Percentiles rank a stretch among this genome's conserved stretches.
Evolutionary conservation across 148 eudicot species (phyloP).

Genomic region (Simmondsia chinensis): DNA sequence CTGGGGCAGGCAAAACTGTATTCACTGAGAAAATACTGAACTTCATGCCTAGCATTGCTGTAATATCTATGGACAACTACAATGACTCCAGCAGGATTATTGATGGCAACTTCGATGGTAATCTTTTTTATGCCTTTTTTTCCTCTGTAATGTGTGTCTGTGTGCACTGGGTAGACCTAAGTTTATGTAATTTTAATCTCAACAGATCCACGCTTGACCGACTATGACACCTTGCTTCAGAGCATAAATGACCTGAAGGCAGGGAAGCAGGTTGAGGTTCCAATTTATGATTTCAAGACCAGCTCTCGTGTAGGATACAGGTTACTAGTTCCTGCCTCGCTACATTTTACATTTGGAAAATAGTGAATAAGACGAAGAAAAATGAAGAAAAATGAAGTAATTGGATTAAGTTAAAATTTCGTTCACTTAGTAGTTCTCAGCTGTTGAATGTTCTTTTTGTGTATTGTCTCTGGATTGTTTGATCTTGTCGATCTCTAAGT

Average conservation of each 20-base stretch:
- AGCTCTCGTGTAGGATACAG: conserved; percentile 91
- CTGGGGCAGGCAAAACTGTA: conserved; percentile 88
- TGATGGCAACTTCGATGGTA: conserved; percentile 94
- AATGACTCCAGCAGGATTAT: conserved; percentile 82
- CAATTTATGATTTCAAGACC: conserved; percentile 86
- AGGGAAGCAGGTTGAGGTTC: conserved; percentile 63
- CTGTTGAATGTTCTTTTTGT: no score
- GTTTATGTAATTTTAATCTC: conserved; percentile 3
- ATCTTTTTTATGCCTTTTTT: background rate
- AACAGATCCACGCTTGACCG: conserved; percentile 92
- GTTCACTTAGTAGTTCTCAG: no score
- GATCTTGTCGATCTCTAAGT: no score
- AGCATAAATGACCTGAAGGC: conserved; percentile 72
- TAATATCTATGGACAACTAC: conserved; percentile 94
- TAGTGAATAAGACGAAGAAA: no score
- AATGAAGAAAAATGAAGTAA: no score
- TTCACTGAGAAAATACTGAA: conserved; percentile 80
- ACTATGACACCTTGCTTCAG: conserved; percentile 78
- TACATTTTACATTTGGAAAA: no score
- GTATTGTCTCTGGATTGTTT: no score
- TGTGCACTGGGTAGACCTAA: no score
- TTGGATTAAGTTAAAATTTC: no score
- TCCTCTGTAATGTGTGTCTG: background rate
- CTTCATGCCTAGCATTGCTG: conserved; percentile 83
- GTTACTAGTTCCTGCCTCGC: conserved; percentile 18